These are phyloP conservation scores for Alternaria rosae DNA, from an alignment of 2,329 filamentous ascomycete species.

Conservation along the genomic window DNA sequence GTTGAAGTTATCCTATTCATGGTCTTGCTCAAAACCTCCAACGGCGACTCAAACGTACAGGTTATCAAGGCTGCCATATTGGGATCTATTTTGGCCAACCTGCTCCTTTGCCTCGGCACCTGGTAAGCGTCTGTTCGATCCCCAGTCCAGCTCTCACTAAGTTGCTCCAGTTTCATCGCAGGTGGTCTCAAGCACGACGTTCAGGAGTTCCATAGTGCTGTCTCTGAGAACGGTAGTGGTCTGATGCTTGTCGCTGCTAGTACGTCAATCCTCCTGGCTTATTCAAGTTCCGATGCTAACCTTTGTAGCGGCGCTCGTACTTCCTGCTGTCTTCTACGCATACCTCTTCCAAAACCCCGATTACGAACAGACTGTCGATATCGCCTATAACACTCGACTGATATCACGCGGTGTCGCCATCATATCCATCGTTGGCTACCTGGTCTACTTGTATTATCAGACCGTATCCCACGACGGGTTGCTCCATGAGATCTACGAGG, in stretches of 20 bases:
- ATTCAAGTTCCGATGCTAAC: conserved; percentile 20
- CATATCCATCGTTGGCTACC: conserved; percentile 73
- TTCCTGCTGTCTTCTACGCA: conserved; percentile 63
- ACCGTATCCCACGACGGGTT: conserved; percentile 78
- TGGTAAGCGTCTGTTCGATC: conserved; percentile 53
- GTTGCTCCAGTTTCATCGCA: conserved; percentile 66
- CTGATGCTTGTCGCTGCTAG: conserved; percentile 79
- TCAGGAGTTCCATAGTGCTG: conserved; percentile 74
- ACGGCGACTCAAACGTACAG: conserved; percentile 55
- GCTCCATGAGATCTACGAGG: conserved; percentile 75
- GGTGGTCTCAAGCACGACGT: conserved; percentile 74
- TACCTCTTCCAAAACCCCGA: conserved; percentile 41
- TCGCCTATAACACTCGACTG: conserved; percentile 64
- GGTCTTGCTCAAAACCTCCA: conserved; percentile 68
- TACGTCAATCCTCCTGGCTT: conserved; percentile 20
- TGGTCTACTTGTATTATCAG: conserved; percentile 71
- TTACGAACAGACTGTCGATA: conserved; percentile 52
- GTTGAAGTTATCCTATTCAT: conserved; percentile 87
- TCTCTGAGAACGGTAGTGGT: conserved; percentile 81
- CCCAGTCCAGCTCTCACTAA: neutral
- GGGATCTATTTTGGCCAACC: conserved; percentile 82
- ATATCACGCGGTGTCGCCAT: conserved; percentile 76
- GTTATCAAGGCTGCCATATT: conserved; percentile 85
- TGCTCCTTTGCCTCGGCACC: conserved; percentile 78
- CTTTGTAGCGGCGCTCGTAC: conserved; percentile 55